Evolutionary conservation across 805 yeast genomes (phyloP), one percentile per base, ranked within the genome.

Genomic region (Dipodascopsis tothii): DNA sequence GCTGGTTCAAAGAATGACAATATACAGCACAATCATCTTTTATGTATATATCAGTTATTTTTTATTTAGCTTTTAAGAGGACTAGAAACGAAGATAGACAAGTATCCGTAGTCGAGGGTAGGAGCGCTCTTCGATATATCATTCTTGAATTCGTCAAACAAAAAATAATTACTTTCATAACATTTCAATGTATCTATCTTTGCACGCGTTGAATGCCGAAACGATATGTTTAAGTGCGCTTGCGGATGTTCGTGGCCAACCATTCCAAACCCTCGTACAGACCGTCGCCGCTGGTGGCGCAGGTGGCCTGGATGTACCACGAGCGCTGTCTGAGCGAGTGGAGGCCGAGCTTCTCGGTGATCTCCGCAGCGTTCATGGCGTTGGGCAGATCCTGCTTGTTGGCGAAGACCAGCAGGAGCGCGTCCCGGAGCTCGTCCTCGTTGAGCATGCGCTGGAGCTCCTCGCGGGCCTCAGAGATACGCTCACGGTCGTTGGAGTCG

Each of bases 291-390:
- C 86, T 82, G 51, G 80, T 75, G 25, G 95, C 96, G 55, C 86
- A 80, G 21, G 94, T 81, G 19, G 95, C 95, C 48, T 88, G 84
- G 30, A 88, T 94, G 40, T 92, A 82, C 94, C 94, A 88, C 43
- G 81, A 71, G 60, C 87, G 90, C 41, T 75, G 77, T 45, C 79
- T 72, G 56, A 77, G 73, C 44, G 77, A 62, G 40, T 73, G 67
- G 63, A 88, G 71, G 45, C 81, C 78, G 48, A 87, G 73, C 52
- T 70, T 69, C 55, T 83, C 84, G 44, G 87, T 83, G 50, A 87
- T 69, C 58, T 87, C 90, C 61, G 80, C 80, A 40, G 94, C 90
- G 58, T 75, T 80, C 67, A 80, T 67, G 37, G 90, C 80, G 33
- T 74, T 76, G 14, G 75, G 74, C 52, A 82, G 67, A 66, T 84